phyloP scores from a whole-genome alignment of 1,284 basidiomycete species.

The Vanrija humicola region DNA sequence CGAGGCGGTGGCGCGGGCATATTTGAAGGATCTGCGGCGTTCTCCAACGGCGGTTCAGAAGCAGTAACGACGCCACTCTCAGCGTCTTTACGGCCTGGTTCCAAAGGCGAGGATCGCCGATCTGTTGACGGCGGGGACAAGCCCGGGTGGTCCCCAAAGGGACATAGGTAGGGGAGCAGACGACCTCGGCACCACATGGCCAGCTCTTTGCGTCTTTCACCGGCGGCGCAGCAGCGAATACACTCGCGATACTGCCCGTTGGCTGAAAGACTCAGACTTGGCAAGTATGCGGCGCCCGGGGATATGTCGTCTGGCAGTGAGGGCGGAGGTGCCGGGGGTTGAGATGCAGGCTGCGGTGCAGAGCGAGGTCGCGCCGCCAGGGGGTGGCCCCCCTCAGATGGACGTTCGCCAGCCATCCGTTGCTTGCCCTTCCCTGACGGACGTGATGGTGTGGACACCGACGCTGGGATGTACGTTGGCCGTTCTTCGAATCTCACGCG shows the following conservation, averaged over 20 bases:
- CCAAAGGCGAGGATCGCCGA: too few species aligned
- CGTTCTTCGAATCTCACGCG: too few species aligned
- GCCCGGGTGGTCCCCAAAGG: not conserved
- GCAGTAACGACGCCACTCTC: too few species aligned
- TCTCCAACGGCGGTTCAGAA: too few species aligned
- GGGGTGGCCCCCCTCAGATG: not conserved
- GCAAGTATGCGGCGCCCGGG: too few species aligned
- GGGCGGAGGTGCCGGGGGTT: not conserved
- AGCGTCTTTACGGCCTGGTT: too few species aligned
- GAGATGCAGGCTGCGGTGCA: constrained; percentile 8
- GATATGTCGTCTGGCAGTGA: not conserved
- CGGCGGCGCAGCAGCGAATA: constrained; percentile 8
- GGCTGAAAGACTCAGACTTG: too few species aligned
- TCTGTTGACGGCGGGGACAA: not conserved
- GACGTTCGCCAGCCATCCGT: constrained; percentile 22
- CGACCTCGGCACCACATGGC: constrained; percentile 15
- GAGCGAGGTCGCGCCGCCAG: too few species aligned
- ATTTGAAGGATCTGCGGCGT: too few species aligned
- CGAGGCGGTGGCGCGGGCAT: too few species aligned
- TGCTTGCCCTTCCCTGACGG: constrained; percentile 17
- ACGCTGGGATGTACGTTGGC: too few species aligned
- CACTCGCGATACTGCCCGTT: not conserved
- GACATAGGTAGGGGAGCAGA: not conserved
- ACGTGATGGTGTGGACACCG: not conserved
- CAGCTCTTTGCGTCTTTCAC: constrained; percentile 15